A percentile compares a stretch with the other conserved stretches of the same genome.
phyloP scores from a whole-genome alignment of 2,329 filamentous ascomycete species.

The Aspergillus ochraceoroseus region DNA sequence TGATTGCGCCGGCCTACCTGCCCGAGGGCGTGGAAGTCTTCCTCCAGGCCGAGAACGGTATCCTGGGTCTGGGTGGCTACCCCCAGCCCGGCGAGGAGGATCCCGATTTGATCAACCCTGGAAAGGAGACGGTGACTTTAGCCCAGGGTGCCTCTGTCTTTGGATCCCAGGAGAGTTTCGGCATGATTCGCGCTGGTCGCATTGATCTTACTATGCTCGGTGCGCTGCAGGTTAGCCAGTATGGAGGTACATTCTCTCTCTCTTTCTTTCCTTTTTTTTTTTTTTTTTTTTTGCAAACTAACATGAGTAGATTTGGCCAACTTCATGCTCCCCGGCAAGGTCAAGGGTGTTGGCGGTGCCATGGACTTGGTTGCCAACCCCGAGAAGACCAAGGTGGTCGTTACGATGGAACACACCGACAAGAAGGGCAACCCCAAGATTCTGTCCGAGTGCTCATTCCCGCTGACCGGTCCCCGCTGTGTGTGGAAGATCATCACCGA shows the following conservation, averaged over 20 bases:
- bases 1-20: slow-evolving; percentile 71
- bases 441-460: slow-evolving; percentile 56
- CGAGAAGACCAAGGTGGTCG: slow-evolving; percentile 66
- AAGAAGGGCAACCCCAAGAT: slow-evolving; percentile 66
- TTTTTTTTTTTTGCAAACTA: slow-evolving; percentile 8
- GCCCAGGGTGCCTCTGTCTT: slow-evolving; percentile 70
- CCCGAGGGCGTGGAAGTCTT: slow-evolving; percentile 66
- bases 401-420: slow-evolving; percentile 65
- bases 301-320: slow-evolving; percentile 64
- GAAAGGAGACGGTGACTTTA: slow-evolving; percentile 81
- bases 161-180: slow-evolving; percentile 75
- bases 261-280: background rate
- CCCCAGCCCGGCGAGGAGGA: slow-evolving; percentile 65
- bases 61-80: slow-evolving; percentile 76
- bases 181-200: slow-evolving; percentile 80
- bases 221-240: slow-evolving; percentile 72
- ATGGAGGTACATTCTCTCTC: slow-evolving; percentile 46
- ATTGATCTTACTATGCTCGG: slow-evolving; percentile 81
- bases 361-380: slow-evolving; percentile 73
- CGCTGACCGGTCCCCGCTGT: slow-evolving; percentile 60
- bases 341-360: slow-evolving; percentile 76
- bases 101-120: slow-evolving; percentile 76
- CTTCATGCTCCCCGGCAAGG: slow-evolving; percentile 86
- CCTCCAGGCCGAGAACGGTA: slow-evolving; percentile 82
- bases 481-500: slow-evolving; percentile 71